Evolutionary conservation across 768 basidiomycete species (phyloP).

Genomic region (Thelephora ganbajun): DNA sequence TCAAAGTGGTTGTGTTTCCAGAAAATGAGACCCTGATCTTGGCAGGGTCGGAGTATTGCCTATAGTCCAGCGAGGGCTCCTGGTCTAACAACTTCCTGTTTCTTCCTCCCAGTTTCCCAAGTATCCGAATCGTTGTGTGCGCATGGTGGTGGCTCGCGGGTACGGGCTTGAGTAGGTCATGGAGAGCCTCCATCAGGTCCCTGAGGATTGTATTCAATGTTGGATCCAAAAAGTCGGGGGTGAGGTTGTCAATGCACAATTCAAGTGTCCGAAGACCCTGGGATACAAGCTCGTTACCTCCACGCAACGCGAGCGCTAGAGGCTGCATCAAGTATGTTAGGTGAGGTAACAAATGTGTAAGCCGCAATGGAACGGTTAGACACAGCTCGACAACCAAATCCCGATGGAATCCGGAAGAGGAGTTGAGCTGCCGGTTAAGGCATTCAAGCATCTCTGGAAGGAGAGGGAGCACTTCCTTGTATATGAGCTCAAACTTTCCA

Average conservation of each 20-base stretch:
- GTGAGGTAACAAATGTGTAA: constrained; percentile 92
- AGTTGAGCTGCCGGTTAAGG: constrained; percentile 76
- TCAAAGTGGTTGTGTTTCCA: constrained; percentile 47
- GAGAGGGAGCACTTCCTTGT: constrained; percentile 91
- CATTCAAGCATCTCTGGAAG: constrained; percentile 96
- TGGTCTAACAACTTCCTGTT: constrained; percentile 79
- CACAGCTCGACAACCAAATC: constrained; percentile 97
- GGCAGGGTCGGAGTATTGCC: constrained; percentile 55
- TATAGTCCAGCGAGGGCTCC: constrained; percentile 63
- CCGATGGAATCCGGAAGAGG: constrained; percentile 66
- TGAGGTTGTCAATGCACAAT: constrained; percentile 97
- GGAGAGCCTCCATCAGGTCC: constrained; percentile 90
- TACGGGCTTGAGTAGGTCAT: constrained; percentile 79
- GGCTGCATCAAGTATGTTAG: constrained; percentile 94
- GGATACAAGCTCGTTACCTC: constrained; percentile 78
- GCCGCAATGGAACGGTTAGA: constrained; percentile 87
- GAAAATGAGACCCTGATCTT: constrained; percentile 63
- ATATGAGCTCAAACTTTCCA: constrained; percentile 85
- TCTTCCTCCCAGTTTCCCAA: constrained; percentile 91
- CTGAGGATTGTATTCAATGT: constrained; percentile 85
- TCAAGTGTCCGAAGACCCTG: constrained; percentile 95
- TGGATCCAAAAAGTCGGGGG: constrained; percentile 94
- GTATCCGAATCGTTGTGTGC: constrained; percentile 88
- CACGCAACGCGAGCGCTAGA: constrained; percentile 78
- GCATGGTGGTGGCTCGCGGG: constrained; percentile 84